Evolutionary conservation across 352 stramenopile species (phyloP), one percentile per base, ranked within the genome.

Genomic region (Aphanomyces stellatus): DNA sequence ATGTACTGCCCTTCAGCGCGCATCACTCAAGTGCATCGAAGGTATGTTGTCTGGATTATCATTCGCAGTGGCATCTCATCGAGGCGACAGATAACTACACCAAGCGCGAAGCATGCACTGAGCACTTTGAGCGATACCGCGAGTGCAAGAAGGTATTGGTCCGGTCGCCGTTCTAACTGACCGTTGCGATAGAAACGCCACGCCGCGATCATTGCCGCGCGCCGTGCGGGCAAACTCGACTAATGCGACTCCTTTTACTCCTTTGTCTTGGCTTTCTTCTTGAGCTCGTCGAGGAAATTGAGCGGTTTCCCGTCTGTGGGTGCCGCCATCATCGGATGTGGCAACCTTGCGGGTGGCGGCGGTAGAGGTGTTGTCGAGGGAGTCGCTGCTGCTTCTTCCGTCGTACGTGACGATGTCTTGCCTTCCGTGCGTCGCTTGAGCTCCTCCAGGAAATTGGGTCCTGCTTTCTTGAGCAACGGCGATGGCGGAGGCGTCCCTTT

Each of bases 401-500:
- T 35, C 2, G 43, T 5, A 65, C 62, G n/a, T n/a, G n/a, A n/a
- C n/a, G n/a, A n/a, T n/a, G n/a, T 66, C 15, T 53, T 69, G 8
- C 4, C 35, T 67, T 51, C n/a, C 0, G 71, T 66, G 6, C 69
- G 69, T 19, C 22, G 68, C 65, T 83, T 87, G 41, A 85, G 72
- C 34, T 87, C 79, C 5, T 83, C 79, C 57, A 87, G 51, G 57
- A 85, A 85, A 46, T 61, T 82, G n/a, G 68, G 46, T 0, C 66
- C 27, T 56, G 53, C 35, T 41, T 69, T 46, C 74, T 68, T 61
- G 71, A 69, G 35, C 49, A 64, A 66, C 13, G 69, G 70, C n/a
- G 64, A 72, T 42, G 72, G 46, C 42, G 37, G 56, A 57, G 70
- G 62, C 25, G 31, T 57, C 2, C 33, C 24, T 25, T 69, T 42